Percentiles rank a stretch among this genome's conserved stretches.
Evolutionary conservation across 306 rosid genomes (phyloP).

Genomic region (Arachis hypogaea): DNA sequence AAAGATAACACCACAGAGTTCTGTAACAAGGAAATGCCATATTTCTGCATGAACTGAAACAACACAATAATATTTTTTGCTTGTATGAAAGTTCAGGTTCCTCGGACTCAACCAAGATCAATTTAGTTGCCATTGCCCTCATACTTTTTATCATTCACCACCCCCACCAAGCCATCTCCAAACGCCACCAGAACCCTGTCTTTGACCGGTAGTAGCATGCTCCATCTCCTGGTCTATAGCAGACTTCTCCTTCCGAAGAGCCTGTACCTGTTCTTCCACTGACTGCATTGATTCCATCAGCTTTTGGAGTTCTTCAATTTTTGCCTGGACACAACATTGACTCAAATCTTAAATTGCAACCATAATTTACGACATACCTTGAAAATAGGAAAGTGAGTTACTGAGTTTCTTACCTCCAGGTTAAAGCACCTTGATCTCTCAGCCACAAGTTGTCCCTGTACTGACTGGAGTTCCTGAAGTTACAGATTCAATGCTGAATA

Average conservation of each 20-base stretch:
- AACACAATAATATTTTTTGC: constrained; percentile 32
- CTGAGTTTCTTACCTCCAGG: constrained; percentile 64
- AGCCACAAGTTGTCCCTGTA: constrained; percentile 85
- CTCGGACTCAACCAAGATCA: constrained; percentile 33
- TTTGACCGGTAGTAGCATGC: constrained; percentile 63
- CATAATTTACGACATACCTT: constrained; percentile 3
- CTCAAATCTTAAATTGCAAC: constrained; percentile 10
- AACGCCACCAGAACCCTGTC: constrained; percentile 85
- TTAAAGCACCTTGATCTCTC: constrained; percentile 98
- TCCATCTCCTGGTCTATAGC: constrained; percentile 73
- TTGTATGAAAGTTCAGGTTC: constrained; percentile 20
- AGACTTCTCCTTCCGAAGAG: constrained; percentile 79
- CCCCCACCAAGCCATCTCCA: constrained; percentile 79
- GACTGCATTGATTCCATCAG: constrained; percentile 75
- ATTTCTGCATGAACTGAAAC: constrained; percentile 36
- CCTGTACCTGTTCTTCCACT: constrained; percentile 79
- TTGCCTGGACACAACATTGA: constrained; percentile 65
- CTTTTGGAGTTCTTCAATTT: constrained; percentile 80
- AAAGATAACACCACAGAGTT: constrained; percentile 32
- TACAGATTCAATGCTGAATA: constrained; percentile 41
- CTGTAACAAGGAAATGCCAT: constrained; percentile 30
- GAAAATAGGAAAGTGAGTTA: constrained; percentile 18
- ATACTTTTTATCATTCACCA: constrained; percentile 35
- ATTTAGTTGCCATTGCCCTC: constrained; percentile 28
- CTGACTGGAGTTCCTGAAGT: constrained; percentile 87